Evolutionary conservation across 345 rosid genomes (phyloP).

Genomic region (Hibiscus syriacus): DNA sequence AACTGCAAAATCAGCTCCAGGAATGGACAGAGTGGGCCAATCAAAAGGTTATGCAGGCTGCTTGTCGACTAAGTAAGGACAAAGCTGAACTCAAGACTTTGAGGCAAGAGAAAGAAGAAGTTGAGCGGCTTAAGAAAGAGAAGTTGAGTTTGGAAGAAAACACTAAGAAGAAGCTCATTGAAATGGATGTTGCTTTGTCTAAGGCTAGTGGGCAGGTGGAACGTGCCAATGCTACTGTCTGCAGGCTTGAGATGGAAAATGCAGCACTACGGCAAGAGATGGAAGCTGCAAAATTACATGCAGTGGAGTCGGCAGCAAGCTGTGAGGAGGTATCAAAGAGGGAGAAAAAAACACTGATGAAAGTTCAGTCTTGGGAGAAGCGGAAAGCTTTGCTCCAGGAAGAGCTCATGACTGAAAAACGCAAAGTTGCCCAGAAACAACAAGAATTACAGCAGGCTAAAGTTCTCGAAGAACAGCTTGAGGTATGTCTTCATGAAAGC

Average conservation of each 20-base stretch:
- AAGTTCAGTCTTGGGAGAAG: conserved; percentile 74
- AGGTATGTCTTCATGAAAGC: conserved; percentile 36
- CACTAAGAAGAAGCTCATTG: conserved; percentile 70
- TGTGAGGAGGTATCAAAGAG: conserved; percentile 63
- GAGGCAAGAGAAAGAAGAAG: conserved; percentile 88
- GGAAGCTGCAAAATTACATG: conserved; percentile 63
- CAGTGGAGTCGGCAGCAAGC: conserved; percentile 61
- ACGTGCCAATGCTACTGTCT: conserved; percentile 57
- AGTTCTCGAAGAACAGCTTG: conserved; percentile 35
- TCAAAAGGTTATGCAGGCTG: conserved; percentile 94
- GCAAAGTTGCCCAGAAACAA: conserved; percentile 39
- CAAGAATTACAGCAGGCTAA: conserved; percentile 48
- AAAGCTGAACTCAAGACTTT: conserved; percentile 75
- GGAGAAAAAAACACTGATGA: conserved; percentile 56
- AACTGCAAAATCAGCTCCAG: conserved; percentile 61
- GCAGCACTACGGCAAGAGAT: conserved; percentile 59
- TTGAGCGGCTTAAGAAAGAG: conserved; percentile 73
- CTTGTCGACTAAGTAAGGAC: conserved; percentile 76
- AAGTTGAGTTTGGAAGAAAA: conserved; percentile 67
- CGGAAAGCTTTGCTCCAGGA: conserved; percentile 62
- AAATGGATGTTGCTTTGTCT: conserved; percentile 73
- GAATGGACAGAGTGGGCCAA: conserved; percentile 97
- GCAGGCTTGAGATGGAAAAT: conserved; percentile 75
- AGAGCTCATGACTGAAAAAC: conserved; percentile 57
- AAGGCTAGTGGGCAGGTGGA: conserved; percentile 76